phyloP scores from a whole-genome alignment of 106 monocot species.

The Dendrobium nobile region DNA sequence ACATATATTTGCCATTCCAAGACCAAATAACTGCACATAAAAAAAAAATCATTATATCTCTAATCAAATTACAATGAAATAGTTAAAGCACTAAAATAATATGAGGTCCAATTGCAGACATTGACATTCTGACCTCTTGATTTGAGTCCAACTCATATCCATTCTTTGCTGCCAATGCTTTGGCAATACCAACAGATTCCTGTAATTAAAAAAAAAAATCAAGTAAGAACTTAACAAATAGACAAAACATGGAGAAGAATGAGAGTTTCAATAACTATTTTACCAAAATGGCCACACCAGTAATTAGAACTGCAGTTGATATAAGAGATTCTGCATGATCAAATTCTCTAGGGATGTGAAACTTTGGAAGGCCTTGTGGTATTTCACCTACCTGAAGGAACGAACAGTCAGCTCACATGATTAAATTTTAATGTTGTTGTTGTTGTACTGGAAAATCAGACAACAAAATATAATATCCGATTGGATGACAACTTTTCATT shows the following conservation, averaged over 20 bases:
- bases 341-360: conserved; percentile 76
- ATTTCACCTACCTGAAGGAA: conserved; percentile 82
- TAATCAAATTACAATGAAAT: background rate
- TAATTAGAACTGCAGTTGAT: conserved; percentile 86
- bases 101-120: background rate
- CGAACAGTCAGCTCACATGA: background rate
- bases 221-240: background rate
- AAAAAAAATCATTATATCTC: conserved; percentile 2
- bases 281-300: conserved; percentile 98
- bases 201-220: conserved; percentile 15
- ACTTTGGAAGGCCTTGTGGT: conserved; percentile 90
- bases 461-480: too few species aligned
- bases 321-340: conserved; percentile 71
- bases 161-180: conserved; percentile 98
- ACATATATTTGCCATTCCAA: conserved; percentile 92
- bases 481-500: too few species aligned
- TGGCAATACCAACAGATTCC: conserved; percentile 99
- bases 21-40: conserved; percentile 69
- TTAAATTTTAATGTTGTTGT: background rate
- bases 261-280: background rate
- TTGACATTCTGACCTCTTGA: conserved; percentile 63
- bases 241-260: background rate
- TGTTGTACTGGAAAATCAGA: too few species aligned
- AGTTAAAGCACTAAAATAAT: background rate
- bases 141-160: conserved; percentile 96